Evolutionary conservation across 2,329 filamentous ascomycete genomes (phyloP).

Genomic region (Fusarium sp.): DNA sequence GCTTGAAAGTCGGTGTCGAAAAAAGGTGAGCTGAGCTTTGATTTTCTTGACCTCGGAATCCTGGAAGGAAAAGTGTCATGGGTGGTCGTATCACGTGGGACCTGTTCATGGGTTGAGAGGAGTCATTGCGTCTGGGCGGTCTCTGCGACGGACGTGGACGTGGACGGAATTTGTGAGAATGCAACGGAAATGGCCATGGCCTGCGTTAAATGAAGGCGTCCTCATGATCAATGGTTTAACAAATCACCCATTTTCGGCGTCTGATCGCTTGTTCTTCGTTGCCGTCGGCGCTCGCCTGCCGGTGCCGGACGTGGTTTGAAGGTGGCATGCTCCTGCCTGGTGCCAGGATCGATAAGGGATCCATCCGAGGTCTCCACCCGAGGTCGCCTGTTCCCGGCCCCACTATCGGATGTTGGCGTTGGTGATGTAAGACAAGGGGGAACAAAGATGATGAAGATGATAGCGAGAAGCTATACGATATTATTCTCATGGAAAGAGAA

Average conservation of each 20-base stretch:
- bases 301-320: slow-evolving; percentile 38
- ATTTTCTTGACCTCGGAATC: slow-evolving; percentile 22
- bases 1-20: slow-evolving; percentile 41
- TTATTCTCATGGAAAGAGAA: neutral
- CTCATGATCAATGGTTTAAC: slow-evolving; percentile 33
- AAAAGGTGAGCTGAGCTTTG: slow-evolving; percentile 18
- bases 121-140: slow-evolving; percentile 23
- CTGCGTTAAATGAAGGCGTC: slow-evolving; percentile 9
- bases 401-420: slow-evolving; percentile 47
- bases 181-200: slow-evolving; percentile 2
- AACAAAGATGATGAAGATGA: neutral
- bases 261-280: slow-evolving; percentile 3
- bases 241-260: slow-evolving; percentile 32
- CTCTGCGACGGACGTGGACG: slow-evolving; percentile 2
- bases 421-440: slow-evolving; percentile 34
- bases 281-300: slow-evolving; percentile 29
- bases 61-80: slow-evolving; percentile 16
- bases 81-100: slow-evolving; percentile 31
- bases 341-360: slow-evolving; percentile 37
- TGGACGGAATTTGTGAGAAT: neutral
- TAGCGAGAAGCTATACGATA: slow-evolving; percentile 27
- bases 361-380: slow-evolving; percentile 41
- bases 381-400: slow-evolving; percentile 46
- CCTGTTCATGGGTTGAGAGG: slow-evolving; percentile 21
- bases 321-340: slow-evolving; percentile 42